phyloP scores from a whole-genome alignment of 768 basidiomycete genomes.

The Naganishia vaughanmartiniae region DNA sequence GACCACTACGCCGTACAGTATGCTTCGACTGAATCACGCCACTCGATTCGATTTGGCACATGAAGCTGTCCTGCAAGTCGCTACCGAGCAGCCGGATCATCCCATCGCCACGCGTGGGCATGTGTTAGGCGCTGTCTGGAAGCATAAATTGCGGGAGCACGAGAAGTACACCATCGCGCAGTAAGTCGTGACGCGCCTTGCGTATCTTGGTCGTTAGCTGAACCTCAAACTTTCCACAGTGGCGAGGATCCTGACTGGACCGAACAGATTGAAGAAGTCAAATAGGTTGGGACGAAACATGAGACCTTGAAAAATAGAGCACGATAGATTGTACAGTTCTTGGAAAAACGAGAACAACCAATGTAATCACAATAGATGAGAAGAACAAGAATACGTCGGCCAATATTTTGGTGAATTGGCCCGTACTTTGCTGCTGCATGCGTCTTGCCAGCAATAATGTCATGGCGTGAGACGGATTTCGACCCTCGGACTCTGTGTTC shows the following conservation, averaged over 20 bases:
- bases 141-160: constrained; percentile 64
- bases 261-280: constrained; percentile 39
- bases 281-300: background rate
- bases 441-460: too few species aligned
- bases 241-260: constrained; percentile 47
- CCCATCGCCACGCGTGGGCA: constrained; percentile 60
- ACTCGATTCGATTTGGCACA: constrained; percentile 51
- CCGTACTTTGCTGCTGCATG: too few species aligned
- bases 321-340: background rate
- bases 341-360: background rate
- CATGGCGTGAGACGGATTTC: too few species aligned
- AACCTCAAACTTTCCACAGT: background rate
- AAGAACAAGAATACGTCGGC: too few species aligned
- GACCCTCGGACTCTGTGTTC: too few species aligned
- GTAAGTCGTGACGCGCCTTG: constrained; percentile 2
- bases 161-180: constrained; percentile 62
- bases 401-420: too few species aligned
- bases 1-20: constrained; percentile 47
- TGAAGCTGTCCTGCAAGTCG: constrained; percentile 49
- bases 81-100: constrained; percentile 38
- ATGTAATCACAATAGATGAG: too few species aligned
- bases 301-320: background rate
- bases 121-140: constrained; percentile 59
- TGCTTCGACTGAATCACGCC: constrained; percentile 49
- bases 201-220: background rate